Evolutionary conservation across 345 rosid genomes (phyloP).

Genomic region (Eucalyptus polybractea): DNA sequence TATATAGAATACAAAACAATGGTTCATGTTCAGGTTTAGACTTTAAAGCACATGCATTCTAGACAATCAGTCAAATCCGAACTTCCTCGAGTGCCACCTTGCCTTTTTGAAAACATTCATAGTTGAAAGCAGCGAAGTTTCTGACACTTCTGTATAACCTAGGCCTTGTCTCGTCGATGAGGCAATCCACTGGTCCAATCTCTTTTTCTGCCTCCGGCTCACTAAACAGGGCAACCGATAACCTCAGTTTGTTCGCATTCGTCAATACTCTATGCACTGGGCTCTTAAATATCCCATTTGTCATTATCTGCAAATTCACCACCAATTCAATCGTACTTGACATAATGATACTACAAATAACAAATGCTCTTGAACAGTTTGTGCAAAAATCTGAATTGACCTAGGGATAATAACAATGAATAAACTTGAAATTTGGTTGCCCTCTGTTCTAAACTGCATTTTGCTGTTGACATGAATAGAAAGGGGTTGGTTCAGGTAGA

Average conservation of each 20-base stretch:
- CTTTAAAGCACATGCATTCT: neutral
- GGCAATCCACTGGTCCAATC: conserved; percentile 11
- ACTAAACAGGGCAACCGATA: conserved; percentile 1
- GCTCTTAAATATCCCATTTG: conserved; percentile 46
- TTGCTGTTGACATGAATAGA: neutral
- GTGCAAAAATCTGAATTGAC: neutral
- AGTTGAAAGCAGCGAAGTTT: conserved; percentile 25
- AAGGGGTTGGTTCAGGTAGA: neutral
- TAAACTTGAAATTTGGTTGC: neutral
- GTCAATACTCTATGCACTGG: conserved; percentile 33
- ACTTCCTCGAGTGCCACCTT: conserved; percentile 28
- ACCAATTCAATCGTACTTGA: neutral
- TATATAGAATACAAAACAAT: neutral
- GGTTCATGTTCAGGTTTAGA: neutral
- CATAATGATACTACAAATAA: no score
- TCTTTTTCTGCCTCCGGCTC: conserved; percentile 22
- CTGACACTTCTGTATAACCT: conserved; percentile 27
- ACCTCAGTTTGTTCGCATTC: conserved; percentile 21
- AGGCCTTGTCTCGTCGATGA: conserved; percentile 16
- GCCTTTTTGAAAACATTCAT: conserved; percentile 25
- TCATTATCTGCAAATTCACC: conserved; percentile 26
- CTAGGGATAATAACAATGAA: neutral
- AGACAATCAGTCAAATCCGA: neutral
- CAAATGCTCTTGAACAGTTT: neutral
- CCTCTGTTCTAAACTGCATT: neutral